phyloP scores from a whole-genome alignment of 495 filamentous ascomycete species.

The Tricharina praecox region DNA sequence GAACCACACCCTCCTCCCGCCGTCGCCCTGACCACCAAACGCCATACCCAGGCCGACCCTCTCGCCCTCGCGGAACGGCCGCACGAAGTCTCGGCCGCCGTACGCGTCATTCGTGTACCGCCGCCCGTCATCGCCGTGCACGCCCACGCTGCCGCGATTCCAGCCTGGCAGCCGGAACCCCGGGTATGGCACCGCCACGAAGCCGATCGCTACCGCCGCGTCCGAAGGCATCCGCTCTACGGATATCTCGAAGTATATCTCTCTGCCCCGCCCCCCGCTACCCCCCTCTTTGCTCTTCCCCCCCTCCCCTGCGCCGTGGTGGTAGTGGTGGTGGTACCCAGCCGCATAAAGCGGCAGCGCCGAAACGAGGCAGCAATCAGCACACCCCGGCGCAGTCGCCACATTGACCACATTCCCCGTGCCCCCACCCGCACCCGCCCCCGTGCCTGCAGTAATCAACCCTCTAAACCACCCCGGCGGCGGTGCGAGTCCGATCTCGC shows the following conservation, averaged over 20 bases:
- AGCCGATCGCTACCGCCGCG: conserved; percentile 54
- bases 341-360: conserved; percentile 65
- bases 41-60: conserved; percentile 27
- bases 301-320: conserved; percentile 27
- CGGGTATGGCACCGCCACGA: conserved; percentile 65
- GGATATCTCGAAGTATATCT: conserved; percentile 68
- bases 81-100: conserved; percentile 61
- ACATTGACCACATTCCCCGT: conserved; percentile 24
- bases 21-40: neutral
- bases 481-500: conserved; percentile 17
- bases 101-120: conserved; percentile 71
- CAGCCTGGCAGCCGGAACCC: conserved; percentile 78
- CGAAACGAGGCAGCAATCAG: conserved; percentile 41
- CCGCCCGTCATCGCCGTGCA: conserved; percentile 83
- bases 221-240: conserved; percentile 32
- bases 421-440: too few relatives aligned
- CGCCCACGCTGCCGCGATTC: conserved; percentile 69
- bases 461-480: conserved; percentile 18
- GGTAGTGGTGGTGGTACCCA: conserved; percentile 45
- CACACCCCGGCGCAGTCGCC: conserved; percentile 26
- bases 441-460: conserved; percentile 28
- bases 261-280: too few relatives aligned
- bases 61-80: conserved; percentile 37
- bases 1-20: conserved; percentile 47
- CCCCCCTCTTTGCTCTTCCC: conserved; percentile 31